Evolutionary conservation across 768 basidiomycete species (phyloP), one percentile per base, ranked within the genome.

Genomic region (Termitomyces sp.): DNA sequence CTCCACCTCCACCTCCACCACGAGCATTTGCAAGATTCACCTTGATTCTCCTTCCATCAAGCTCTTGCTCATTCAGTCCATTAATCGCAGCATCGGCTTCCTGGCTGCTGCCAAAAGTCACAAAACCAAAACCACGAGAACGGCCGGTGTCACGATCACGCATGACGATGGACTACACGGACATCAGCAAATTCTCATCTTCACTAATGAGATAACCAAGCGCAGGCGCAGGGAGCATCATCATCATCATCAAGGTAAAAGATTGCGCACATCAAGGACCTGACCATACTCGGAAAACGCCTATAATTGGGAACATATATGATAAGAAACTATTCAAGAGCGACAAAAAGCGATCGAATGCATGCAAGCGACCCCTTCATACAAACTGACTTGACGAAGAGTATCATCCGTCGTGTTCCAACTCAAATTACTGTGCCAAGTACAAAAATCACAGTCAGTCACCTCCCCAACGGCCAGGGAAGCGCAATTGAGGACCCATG

Each of bases 81-180:
- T 49, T 57, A 68, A 97, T 96, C 44, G 95, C 93, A 57, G 76
- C 76, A 11, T 88, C 75, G 44, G 95, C 95, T 70, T 96, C 93
- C 30, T 71, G 65, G 12, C 65, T 43, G 46, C 70, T 68, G 60
- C 76, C 70, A 70, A 77, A 94, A 53, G 90, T 94, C 58, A 98
- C 94, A 74, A 98, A 98, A 59, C 95, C 95, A 71, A 98, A 98
- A 67, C 95, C 95, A 68, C 95, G 88, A 60, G 93, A 96, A 68
- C 95, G 92, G 58, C 92, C 90, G 62, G 96, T 98, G 68, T 97
- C 96, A 69, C 94, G 92, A 76, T 98, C 95, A 77, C 92, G 89
- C 94, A 96, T 96, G 71, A 96, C 93, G 75, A 96, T 93, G 64
- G 89, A 90, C 93, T 97, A 73, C 61, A 73, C 69, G 63, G 61